phyloP scores from a whole-genome alignment of 306 rosid species.

The Sindora glabra region DNA sequence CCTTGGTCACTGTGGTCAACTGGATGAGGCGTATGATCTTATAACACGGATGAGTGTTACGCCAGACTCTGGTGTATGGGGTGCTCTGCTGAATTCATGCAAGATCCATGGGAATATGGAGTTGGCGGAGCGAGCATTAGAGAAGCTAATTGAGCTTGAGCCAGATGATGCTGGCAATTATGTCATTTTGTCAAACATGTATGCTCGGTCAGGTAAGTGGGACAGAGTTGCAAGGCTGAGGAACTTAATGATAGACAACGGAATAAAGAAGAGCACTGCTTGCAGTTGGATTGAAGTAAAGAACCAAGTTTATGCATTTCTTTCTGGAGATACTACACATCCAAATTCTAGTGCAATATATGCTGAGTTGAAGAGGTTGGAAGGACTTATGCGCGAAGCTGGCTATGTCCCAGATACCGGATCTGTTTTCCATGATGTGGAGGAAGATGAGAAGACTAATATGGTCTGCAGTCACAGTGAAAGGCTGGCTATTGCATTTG shows the following conservation, averaged over 20 bases:
- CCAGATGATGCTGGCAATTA: conserved; percentile 64
- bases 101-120: conserved; percentile 49
- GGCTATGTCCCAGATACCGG: conserved; percentile 62
- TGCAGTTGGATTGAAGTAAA: conserved; percentile 78
- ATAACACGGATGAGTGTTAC: conserved; percentile 35
- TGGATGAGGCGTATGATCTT: conserved; percentile 51
- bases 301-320: conserved; percentile 58
- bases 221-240: conserved; percentile 64
- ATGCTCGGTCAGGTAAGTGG: conserved; percentile 76
- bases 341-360: conserved; percentile 51
- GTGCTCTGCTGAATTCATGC: conserved; percentile 63
- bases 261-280: conserved; percentile 64
- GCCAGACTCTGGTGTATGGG: conserved; percentile 57
- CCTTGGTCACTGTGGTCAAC: conserved; percentile 55
- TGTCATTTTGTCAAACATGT: conserved; percentile 72
- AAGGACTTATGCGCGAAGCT: conserved; percentile 60
- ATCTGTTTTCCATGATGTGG: conserved; percentile 75
- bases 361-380: conserved; percentile 52
- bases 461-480: conserved; percentile 73
- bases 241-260: conserved; percentile 45
- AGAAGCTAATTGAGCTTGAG: conserved; percentile 58
- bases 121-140: conserved; percentile 51
- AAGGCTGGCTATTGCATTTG: conserved; percentile 78
- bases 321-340: conserved; percentile 58
- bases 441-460: conserved; percentile 60